Evolutionary conservation across 2,329 filamentous ascomycete species (phyloP), one percentile per base, ranked within the genome.

Genomic region (Ophiocordyceps camponoti-leonardi): DNA sequence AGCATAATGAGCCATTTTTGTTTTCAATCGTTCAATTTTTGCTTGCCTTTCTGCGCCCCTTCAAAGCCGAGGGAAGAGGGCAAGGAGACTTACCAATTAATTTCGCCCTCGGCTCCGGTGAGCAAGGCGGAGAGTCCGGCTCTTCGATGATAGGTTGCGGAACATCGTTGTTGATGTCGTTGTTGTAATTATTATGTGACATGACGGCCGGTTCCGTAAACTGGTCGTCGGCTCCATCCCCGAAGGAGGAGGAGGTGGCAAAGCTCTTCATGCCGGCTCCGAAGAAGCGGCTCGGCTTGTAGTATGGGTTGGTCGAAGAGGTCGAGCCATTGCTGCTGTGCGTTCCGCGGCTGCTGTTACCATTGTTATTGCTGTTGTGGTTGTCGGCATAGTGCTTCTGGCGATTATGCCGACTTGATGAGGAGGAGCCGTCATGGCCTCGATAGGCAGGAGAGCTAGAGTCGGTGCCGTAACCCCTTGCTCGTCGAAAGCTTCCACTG

Each of bases 81-180:
- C 5, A 10, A 28, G 26, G 26, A 28, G 26, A 6, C 26, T 28
- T 28, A 28, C 26, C 60, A 42, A 64, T 53, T 40, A 61, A 45
- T 30, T 55, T 56, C 4, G 53, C 48, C 22, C 44, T 44, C 14
- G 43, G 47, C 8, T 53, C 48, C 12, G 58, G 54, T 3, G 58
- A 56, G 7, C 47, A 44, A 6, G 51, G 43, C 3, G 55, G 46
- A 14, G 59, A 59, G 19, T 49, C 49, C 16, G 58, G 56, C 47
- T 65, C 62, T 41, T 65, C 62, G 28, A 63, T 53, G 30, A 60
- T 59, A 2, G 61, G 59, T 37, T 58, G 52, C 1, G 58, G 57
- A 13, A 59, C 47, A 14, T n/a, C 3, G n/a, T 40, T 7, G 11
- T 39, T 18, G 18, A 18, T 8, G 35, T 37, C 16, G 35, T 18